These are phyloP conservation scores for Cynanchum wilfordii DNA, from an alignment of 257 asterid species.

Conservation along the genomic window DNA sequence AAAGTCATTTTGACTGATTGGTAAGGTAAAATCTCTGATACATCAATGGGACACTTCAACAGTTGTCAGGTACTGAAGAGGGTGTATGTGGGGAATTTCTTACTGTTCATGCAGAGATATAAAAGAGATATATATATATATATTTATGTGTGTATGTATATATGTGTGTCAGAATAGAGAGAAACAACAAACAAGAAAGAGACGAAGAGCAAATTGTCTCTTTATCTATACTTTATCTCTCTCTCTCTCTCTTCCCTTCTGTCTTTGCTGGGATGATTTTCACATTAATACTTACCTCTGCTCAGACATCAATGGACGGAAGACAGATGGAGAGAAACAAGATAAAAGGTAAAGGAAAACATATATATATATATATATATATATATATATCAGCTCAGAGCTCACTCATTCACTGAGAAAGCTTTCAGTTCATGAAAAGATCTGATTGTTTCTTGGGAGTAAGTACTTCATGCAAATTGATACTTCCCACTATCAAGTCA, in stretches of 20 bases:
- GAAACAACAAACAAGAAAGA: not conserved
- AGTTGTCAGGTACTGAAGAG: not conserved
- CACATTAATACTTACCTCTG: not conserved
- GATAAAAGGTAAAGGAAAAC: not conserved
- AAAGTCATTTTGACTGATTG: not conserved
- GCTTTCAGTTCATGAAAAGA: not conserved
- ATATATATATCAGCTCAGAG: no score
- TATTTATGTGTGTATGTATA: no score
- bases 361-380: no score
- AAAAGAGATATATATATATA: not conserved
- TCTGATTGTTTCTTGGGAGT: no score
- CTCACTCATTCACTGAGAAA: not conserved
- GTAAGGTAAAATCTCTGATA: not conserved
- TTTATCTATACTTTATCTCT: not conserved
- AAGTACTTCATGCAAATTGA: no score
- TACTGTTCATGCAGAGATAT: not conserved
- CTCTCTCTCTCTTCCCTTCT: not conserved
- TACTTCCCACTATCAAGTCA: no score
- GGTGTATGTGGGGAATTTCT: not conserved
- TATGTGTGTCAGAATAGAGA: not conserved
- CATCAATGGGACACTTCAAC: conserved; percentile 14
- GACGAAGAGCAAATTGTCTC: not conserved
- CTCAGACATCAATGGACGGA: not conserved
- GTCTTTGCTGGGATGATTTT: not conserved
- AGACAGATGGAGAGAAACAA: not conserved